phyloP scores from a whole-genome alignment of 2,329 filamentous ascomycete species.

The Clonostachys chloroleuca region DNA sequence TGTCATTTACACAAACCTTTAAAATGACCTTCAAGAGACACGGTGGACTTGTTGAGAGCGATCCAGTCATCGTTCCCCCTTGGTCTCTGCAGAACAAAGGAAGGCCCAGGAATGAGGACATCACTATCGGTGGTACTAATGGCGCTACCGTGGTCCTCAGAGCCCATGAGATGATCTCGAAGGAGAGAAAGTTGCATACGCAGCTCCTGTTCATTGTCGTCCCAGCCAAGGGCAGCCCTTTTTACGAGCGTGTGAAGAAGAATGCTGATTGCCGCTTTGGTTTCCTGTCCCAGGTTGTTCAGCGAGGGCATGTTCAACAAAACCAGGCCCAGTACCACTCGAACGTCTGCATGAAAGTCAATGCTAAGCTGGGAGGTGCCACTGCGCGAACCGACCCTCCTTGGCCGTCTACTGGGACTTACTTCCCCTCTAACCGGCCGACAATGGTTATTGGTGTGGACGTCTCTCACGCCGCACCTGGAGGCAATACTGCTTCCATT shows the following conservation, averaged over 20 bases:
- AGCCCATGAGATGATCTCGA: too few relatives aligned
- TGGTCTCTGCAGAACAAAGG: conserved; percentile 7
- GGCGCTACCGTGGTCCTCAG: too few relatives aligned
- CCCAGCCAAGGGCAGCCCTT: conserved; percentile 61
- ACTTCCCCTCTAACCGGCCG: conserved; percentile 34
- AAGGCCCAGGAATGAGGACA: too few relatives aligned
- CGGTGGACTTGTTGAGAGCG: conserved; percentile 33
- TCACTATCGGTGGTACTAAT: too few relatives aligned
- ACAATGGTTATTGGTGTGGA: conserved; percentile 90
- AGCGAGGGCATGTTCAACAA: background rate
- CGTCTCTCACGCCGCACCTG: conserved; percentile 78
- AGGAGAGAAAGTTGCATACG: conserved; percentile 35
- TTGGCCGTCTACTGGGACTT: conserved; percentile 18
- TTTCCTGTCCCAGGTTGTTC: conserved; percentile 75
- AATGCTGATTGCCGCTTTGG: conserved; percentile 80
- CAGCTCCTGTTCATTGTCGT: conserved; percentile 81
- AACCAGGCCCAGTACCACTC: conserved; percentile 71
- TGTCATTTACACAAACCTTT: conserved; percentile 34
- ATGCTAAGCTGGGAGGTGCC: conserved; percentile 86
- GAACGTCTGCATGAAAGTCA: conserved; percentile 96
- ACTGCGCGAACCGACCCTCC: conserved; percentile 48
- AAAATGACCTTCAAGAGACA: conserved; percentile 39
- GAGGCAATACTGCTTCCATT: conserved; percentile 65
- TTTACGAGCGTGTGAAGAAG: conserved; percentile 87
- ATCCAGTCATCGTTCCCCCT: conserved; percentile 21